phyloP scores from a whole-genome alignment of 768 basidiomycete genomes.

The Rhodotorula babjevae region DNA sequence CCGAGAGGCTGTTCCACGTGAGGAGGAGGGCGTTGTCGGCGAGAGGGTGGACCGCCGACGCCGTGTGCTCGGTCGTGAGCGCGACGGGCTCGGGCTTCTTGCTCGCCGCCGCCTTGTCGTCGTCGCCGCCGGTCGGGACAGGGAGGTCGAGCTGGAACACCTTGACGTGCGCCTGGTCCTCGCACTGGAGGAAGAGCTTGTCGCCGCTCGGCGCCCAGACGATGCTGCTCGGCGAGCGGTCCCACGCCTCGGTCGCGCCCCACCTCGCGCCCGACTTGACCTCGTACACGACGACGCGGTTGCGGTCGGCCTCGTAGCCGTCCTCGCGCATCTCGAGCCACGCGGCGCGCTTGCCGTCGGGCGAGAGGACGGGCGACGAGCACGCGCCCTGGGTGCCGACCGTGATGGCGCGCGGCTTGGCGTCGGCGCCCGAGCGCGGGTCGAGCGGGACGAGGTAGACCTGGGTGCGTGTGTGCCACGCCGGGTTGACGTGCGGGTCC shows the following conservation, averaged over 20 bases:
- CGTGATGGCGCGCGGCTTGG: constrained; percentile 62
- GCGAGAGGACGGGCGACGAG: constrained; percentile 65
- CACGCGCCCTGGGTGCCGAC: constrained; percentile 80
- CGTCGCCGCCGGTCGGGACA: constrained; percentile 36
- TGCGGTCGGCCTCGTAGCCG: constrained; percentile 80
- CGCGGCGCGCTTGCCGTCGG: constrained; percentile 64
- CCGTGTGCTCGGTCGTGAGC: constrained; percentile 59
- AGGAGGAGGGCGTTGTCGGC: constrained; percentile 61
- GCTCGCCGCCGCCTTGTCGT: background rate
- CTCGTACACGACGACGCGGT: constrained; percentile 67
- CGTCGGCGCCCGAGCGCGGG: constrained; percentile 46
- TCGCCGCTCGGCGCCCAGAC: constrained; percentile 33
- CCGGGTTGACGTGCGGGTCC: constrained; percentile 60
- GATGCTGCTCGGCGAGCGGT: constrained; percentile 56
- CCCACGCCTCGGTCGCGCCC: constrained; percentile 77
- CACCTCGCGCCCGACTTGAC: constrained; percentile 62
- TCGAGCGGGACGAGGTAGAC: constrained; percentile 65
- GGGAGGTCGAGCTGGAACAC: constrained; percentile 65
- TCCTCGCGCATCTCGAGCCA: constrained; percentile 86
- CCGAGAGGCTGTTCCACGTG: constrained; percentile 66
- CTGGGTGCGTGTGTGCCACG: constrained; percentile 85
- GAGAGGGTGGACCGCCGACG: constrained; percentile 53
- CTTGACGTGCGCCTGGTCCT: constrained; percentile 72
- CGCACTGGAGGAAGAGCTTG: constrained; percentile 60
- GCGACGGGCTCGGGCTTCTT: constrained; percentile 52